Base-by-base conservation (phyloP, 2,329 filamentous ascomycete species). In the Xylaria sp. region DNA sequence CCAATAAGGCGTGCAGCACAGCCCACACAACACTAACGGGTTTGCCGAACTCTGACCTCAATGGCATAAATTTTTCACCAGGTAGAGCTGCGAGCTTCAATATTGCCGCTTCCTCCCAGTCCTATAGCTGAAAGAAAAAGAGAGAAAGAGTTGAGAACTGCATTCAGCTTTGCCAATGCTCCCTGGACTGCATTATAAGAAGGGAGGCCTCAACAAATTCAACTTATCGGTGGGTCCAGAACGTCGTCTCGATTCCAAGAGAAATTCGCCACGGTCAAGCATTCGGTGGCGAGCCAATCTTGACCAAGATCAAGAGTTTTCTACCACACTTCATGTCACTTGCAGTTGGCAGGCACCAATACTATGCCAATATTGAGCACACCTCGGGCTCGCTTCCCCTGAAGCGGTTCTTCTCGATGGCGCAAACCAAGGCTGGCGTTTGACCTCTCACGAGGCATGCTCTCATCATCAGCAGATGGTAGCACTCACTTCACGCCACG, bases 401-500 rank as follows among this genome's bases (percentile, higher is more conserved):
- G 1, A 34, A 25, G 6, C 18, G 32, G 28, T 34, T 50, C 30
- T 25, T 45, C 30, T 56, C 25, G 23, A 13, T 13, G 9, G 23
- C 41, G 6, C 41, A 15, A 23, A 13, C 43, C 23, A 45, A 45
- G 25, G 52, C 41, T 15, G 6, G 39, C 23, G 18, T 48, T 41
- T 46, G 10, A 32, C n/a, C 30, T 48, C 10, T 43, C 20, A 20
- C n/a, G 12, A 30, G 8, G 36, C 50, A 4, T 43, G 25, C 13
- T 57, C 58, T 58, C 30, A 60, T 36, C 53, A 57, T 60, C 56
- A 60, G 60, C 32, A 23, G 6, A 57, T 39, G 32, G 48, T 64
- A 30, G 23, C n/a, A 59, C 53, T 39, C 61, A 1, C 46, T 41
- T 7, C 18, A 34, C n/a, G 18, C n/a, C 56, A 39, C 52, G 36